These are phyloP conservation scores for Balamuthia mandrillaris DNA, from an alignment of 208 protist species.

Conservation along the genomic window DNA sequence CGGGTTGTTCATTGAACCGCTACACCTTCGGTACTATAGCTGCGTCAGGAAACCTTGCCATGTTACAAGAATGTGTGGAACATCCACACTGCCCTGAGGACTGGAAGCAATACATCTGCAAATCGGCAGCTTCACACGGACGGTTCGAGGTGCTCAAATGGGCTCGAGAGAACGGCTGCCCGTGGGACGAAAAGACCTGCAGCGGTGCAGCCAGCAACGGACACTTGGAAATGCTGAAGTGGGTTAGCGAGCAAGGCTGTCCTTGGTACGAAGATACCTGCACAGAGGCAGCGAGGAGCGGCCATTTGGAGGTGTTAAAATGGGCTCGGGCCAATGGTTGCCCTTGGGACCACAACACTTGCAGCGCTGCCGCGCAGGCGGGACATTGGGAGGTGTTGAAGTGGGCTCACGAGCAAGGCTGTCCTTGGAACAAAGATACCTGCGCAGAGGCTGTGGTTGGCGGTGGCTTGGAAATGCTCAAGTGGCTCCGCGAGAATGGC, in stretches of 20 bases:
- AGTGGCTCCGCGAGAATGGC: neutral
- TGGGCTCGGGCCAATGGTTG: neutral
- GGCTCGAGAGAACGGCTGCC: neutral
- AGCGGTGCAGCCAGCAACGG: neutral
- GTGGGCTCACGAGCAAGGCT: neutral
- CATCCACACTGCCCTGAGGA: no score
- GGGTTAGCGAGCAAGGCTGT: neutral
- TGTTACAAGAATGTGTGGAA: no score
- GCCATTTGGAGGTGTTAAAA: neutral
- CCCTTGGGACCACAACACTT: neutral
- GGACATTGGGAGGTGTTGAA: neutral
- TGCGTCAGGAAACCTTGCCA: no score
- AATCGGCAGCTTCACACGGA: no score
- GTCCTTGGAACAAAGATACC: neutral
- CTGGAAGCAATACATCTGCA: no score
- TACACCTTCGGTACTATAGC: no score
- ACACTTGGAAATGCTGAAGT: constrained; percentile 12
- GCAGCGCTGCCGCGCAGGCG: neutral
- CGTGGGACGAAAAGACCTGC: neutral
- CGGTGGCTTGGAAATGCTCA: neutral
- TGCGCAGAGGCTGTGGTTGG: neutral
- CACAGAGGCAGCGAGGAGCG: neutral
- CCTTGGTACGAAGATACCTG: neutral
- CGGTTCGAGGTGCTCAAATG: neutral
- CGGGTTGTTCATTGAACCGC: no score